Percentiles rank a stretch among this genome's conserved stretches.
Evolutionary conservation across 2,329 filamentous ascomycete genomes (phyloP).

Genomic region (Cylindrodendrum hubeiense): DNA sequence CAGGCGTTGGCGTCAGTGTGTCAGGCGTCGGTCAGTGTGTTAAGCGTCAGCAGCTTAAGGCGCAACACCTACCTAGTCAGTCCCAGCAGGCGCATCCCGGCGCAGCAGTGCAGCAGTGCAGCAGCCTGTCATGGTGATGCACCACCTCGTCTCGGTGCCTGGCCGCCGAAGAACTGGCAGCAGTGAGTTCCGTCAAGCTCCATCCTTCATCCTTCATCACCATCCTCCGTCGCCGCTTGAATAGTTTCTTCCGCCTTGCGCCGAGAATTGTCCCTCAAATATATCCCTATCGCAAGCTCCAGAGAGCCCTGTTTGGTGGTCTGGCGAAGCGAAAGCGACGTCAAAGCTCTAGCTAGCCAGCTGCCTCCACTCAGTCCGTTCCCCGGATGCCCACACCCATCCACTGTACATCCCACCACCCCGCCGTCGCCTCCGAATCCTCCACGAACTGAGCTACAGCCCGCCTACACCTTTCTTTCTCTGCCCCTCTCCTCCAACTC

Average conservation of each 20-base stretch:
- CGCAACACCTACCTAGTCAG: neutral
- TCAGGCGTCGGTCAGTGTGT: neutral
- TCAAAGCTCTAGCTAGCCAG: constrained; percentile 33
- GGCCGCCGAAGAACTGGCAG: constrained; percentile 48
- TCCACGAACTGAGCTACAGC: constrained; percentile 34
- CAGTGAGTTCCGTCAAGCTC: constrained; percentile 38
- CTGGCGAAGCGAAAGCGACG: constrained; percentile 15
- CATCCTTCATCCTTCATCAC: neutral
- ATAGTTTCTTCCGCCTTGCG: neutral
- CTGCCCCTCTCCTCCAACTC: constrained; percentile 34
- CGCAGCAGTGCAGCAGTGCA: no score
- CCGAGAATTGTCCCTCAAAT: neutral
- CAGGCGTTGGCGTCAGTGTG: neutral
- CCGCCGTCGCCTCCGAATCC: constrained; percentile 36
- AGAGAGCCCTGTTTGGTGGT: constrained; percentile 6
- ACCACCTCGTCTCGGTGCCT: constrained; percentile 47
- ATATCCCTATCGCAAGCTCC: constrained; percentile 5
- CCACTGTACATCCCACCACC: constrained; percentile 40
- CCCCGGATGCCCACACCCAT: constrained; percentile 33
- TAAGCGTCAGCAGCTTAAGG: constrained; percentile 6
- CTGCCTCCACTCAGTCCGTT: constrained; percentile 31
- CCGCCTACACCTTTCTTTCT: constrained; percentile 26
- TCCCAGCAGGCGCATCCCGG: constrained; percentile 28
- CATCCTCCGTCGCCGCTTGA: neutral
- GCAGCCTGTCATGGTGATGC: constrained; percentile 46